phyloP scores from a whole-genome alignment of 192 early-diverging fungal genomes.

The Coemansia sp. region DNA sequence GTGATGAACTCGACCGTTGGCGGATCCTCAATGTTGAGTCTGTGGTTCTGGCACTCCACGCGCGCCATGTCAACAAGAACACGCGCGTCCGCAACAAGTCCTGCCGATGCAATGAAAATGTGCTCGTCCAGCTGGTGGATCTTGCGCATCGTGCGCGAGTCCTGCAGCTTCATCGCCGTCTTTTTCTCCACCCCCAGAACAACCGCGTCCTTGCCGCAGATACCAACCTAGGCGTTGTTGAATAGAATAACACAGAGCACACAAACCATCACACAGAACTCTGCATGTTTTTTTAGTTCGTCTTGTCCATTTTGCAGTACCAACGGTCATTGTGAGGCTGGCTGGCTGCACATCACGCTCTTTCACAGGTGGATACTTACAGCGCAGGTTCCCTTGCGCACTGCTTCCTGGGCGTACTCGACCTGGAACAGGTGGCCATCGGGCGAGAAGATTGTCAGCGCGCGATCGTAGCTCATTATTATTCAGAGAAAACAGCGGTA shows the following conservation, averaged over 20 bases:
- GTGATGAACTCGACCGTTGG: conserved; percentile 98
- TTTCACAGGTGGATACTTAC: conserved; percentile 59
- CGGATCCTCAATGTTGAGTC: conserved; percentile 95
- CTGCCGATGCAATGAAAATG: conserved; percentile 96
- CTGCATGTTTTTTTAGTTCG: neutral
- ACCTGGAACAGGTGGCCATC: conserved; percentile 99
- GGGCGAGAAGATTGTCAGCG: conserved; percentile 97
- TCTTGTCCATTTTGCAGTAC: neutral
- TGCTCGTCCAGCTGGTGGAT: conserved; percentile 96
- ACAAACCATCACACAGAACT: neutral
- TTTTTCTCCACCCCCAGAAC: conserved; percentile 98
- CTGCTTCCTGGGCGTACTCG: conserved; percentile 97
- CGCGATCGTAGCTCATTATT: conserved; percentile 67
- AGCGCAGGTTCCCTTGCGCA: conserved; percentile 94
- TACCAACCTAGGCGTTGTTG: conserved; percentile 75
- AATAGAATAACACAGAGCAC: neutral
- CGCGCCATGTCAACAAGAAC: conserved; percentile 96
- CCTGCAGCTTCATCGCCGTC: conserved; percentile 92
- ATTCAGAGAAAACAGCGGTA: neutral
- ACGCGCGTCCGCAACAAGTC: conserved; percentile 93
- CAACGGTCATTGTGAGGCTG: neutral
- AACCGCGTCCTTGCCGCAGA: conserved; percentile 86
- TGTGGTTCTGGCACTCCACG: conserved; percentile 96
- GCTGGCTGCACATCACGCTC: neutral
- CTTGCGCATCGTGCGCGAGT: conserved; percentile 95